Base-by-base conservation (phyloP, 2,329 filamentous ascomycete species). In the Pseudonectria buxi region DNA sequence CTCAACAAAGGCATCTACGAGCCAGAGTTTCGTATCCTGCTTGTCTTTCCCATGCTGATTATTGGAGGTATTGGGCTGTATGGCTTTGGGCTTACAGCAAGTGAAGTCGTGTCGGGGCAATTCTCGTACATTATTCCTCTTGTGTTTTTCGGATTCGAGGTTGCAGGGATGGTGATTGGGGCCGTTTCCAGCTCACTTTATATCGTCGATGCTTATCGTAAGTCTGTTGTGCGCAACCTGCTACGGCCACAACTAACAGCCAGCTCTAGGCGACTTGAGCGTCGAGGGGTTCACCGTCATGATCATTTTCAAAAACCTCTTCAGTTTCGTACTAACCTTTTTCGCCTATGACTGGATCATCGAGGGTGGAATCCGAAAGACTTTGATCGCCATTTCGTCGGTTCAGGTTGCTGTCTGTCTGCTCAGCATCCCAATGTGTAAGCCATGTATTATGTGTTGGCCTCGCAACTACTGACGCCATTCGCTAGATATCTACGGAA, bases 241-340 rank as follows among this genome's bases (percentile, higher is more conserved):
- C n/a, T n/a, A n/a, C n/a, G n/a, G n/a, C n/a, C n/a, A n/a, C 15
- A 16, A 16, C 28, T 45, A 22, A 41, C 32, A 7, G 3, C 3
- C 30, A 25, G 32, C 14, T 25, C 33, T 35, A 85, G 82, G 81
- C 7, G 81, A 90, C 43, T 77, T 94, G 37, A 78, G 86, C 1
- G 77, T 95, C 31, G 89, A 95, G 62, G 85, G 81, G 6, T 94
- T 95, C 58, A 95, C 88, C 0, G 86, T 86, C 61, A 76, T 92
- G 57, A 74, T 95, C 45, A 81, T 95, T 35, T 95, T 95, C 71
- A 95, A 95, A 64, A 95, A 95, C 61, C 74, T 95, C 43, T 94
- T 95, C 65, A 85, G 81, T 44, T 95, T 94, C 51, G 77, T 79
- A 6, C 67, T 95, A 37, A 94, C 89, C 0, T 94, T 81, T 57